phyloP scores from a whole-genome alignment of 495 filamentous ascomycete species.

The Cercophora scortea region DNA sequence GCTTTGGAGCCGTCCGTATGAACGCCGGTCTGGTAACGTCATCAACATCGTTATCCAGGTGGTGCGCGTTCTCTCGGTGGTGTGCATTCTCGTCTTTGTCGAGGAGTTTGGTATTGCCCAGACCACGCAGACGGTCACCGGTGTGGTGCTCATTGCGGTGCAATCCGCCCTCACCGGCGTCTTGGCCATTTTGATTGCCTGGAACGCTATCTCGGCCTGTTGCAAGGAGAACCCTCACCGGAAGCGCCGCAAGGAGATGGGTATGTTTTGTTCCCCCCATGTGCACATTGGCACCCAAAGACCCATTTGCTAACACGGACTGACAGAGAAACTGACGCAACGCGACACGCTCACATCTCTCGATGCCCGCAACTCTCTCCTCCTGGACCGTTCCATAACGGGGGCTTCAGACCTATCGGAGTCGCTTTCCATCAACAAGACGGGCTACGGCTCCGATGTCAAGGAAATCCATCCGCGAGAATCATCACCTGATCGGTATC shows the following conservation, averaged over 20 bases:
- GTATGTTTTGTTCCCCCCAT: constrained; percentile 43
- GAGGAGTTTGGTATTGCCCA: constrained; percentile 85
- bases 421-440: constrained; percentile 25
- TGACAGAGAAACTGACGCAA: constrained; percentile 62
- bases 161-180: constrained; percentile 78
- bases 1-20: constrained; percentile 79
- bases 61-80: constrained; percentile 86
- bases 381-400: constrained; percentile 46
- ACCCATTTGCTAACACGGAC: constrained; percentile 3
- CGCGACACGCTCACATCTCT: constrained; percentile 83
- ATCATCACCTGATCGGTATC: constrained; percentile 19
- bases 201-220: constrained; percentile 78
- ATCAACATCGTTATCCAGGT: constrained; percentile 92
- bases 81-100: constrained; percentile 87
- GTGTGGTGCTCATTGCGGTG: constrained; percentile 80
- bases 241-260: constrained; percentile 74
- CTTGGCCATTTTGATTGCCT: constrained; percentile 81
- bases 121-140: constrained; percentile 88
- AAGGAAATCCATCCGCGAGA: constrained; percentile 11
- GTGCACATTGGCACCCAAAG: background rate
- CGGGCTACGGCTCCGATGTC: constrained; percentile 10
- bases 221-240: constrained; percentile 85
- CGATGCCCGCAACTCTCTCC: constrained; percentile 82
- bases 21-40: constrained; percentile 75
- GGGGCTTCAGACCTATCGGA: constrained; percentile 11